phyloP scores from a whole-genome alignment of 495 filamentous ascomycete species.

The Poronia punctata region DNA sequence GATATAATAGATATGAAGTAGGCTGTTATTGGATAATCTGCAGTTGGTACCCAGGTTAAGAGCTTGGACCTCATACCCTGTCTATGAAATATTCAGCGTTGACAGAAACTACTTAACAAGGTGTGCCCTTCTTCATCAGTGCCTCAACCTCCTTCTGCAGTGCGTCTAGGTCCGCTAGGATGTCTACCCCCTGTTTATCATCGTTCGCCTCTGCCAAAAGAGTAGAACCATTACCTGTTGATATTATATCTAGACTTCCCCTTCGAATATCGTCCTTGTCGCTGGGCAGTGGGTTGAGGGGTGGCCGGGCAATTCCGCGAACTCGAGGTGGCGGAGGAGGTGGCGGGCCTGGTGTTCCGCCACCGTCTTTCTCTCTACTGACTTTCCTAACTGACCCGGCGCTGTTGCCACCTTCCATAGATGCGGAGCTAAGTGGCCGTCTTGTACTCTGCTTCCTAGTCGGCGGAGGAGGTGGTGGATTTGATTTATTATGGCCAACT shows the following conservation, averaged over 20 bases:
- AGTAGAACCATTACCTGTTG: constrained; percentile 15
- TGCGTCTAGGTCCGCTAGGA: constrained; percentile 59
- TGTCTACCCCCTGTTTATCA: constrained; percentile 34
- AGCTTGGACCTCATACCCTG: too few relatives aligned
- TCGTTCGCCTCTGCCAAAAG: constrained; percentile 9
- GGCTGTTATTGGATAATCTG: too few relatives aligned
- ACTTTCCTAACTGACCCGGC: constrained; percentile 12
- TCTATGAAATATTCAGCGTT: too few relatives aligned
- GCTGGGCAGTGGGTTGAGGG: constrained; percentile 25
- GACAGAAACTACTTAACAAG: constrained; percentile 1
- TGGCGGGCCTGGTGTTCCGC: constrained; percentile 28
- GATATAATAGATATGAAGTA: too few relatives aligned
- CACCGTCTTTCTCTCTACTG: constrained; percentile 22
- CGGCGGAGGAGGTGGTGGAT: constrained; percentile 39
- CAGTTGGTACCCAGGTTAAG: too few relatives aligned
- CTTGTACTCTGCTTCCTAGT: constrained; percentile 32
- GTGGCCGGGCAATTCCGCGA: constrained; percentile 48
- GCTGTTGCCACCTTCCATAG: constrained; percentile 29
- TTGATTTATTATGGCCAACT: constrained; percentile 24
- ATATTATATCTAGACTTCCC: constrained; percentile 6
- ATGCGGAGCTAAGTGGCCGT: constrained; percentile 29
- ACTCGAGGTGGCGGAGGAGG: constrained; percentile 58
- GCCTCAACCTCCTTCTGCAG: constrained; percentile 69
- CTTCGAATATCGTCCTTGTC: constrained; percentile 13
- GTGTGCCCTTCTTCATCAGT: constrained; percentile 50